These are phyloP conservation scores for Xerocomus brunneocitrinus DNA, from an alignment of 768 basidiomycete genomes.

Conservation along the genomic window DNA sequence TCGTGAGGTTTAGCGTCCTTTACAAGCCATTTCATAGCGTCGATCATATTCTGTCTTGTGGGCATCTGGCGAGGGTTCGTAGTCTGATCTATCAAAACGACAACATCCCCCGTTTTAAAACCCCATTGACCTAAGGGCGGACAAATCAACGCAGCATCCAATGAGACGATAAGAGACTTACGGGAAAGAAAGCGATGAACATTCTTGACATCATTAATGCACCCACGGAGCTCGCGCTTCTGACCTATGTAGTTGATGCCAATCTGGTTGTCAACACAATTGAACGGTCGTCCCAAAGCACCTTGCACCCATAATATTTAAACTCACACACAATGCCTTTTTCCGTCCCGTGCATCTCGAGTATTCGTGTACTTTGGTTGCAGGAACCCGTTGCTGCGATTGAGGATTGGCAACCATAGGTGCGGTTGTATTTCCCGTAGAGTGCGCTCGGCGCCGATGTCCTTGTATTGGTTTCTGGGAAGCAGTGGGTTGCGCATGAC, in stretches of 20 bases:
- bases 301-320: not conserved
- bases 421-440: slow-evolving; percentile 12
- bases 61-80: slow-evolving; percentile 42
- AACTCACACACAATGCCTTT: slow-evolving; percentile 45
- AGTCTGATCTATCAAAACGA: slow-evolving; percentile 50
- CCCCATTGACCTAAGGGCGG: slow-evolving; percentile 35
- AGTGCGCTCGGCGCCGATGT: slow-evolving; percentile 20
- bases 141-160: not conserved
- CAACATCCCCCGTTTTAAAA: slow-evolving; percentile 51
- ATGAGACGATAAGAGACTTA: slow-evolving; percentile 26
- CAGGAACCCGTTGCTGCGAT: slow-evolving; percentile 2
- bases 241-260: slow-evolving; percentile 77
- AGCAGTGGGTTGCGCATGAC: not conserved
- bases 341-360: slow-evolving; percentile 48
- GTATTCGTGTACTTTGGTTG: slow-evolving; percentile 31
- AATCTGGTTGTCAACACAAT: slow-evolving; percentile 41
- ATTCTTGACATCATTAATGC: slow-evolving; percentile 76
- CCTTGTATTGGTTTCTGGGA: slow-evolving; percentile 6
- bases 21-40: slow-evolving; percentile 65
- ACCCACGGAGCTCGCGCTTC: slow-evolving; percentile 60
- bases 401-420: slow-evolving; percentile 1
- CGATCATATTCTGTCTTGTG: slow-evolving; percentile 51
- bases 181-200: slow-evolving; percentile 64
- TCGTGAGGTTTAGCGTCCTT: slow-evolving; percentile 63
- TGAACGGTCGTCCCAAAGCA: not conserved